phyloP scores from a whole-genome alignment of 108 stramenopile genomes.

The Nitzschia inconspicua region DNA sequence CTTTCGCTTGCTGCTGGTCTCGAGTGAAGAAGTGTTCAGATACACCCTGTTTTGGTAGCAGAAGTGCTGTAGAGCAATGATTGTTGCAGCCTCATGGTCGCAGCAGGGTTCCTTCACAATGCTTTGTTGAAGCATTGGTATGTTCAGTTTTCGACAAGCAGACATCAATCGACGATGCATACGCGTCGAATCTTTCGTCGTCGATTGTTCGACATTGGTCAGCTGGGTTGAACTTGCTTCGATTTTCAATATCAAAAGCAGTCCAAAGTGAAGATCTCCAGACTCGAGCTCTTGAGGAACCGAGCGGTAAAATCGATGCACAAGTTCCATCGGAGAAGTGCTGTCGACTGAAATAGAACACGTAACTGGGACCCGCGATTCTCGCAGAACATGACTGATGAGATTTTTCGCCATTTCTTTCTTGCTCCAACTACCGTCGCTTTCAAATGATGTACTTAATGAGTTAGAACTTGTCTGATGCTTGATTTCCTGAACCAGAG shows the following conservation, averaged over 20 bases:
- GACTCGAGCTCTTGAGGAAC: background rate
- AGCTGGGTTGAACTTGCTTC: background rate
- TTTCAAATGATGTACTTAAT: background rate
- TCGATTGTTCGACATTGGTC: background rate
- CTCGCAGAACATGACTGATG: background rate
- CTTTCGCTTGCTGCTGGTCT: conserved; percentile 6
- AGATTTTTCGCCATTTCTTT: conserved; percentile 3
- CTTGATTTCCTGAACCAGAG: conserved; percentile 24
- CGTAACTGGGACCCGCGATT: conserved; percentile 1
- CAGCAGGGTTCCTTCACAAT: background rate
- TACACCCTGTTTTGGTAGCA: conserved; percentile 52
- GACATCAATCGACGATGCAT: conserved; percentile 6
- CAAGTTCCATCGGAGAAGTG: background rate
- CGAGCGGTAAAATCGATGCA: background rate
- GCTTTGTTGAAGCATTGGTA: conserved; percentile 7
- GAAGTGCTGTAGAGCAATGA: conserved; percentile 61
- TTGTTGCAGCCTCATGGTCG: conserved; percentile 54
- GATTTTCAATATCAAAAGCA: background rate
- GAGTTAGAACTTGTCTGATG: background rate
- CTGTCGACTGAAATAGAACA: conserved; percentile 3
- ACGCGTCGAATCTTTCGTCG: background rate
- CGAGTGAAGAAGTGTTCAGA: background rate
- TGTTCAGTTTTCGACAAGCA: conserved; percentile 3
- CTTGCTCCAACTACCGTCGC: conserved; percentile 5
- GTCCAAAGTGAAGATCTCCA: no score